Conservation (phyloP, 768 basidiomycete genomes). For the Leucosporidium yakuticum region DNA sequence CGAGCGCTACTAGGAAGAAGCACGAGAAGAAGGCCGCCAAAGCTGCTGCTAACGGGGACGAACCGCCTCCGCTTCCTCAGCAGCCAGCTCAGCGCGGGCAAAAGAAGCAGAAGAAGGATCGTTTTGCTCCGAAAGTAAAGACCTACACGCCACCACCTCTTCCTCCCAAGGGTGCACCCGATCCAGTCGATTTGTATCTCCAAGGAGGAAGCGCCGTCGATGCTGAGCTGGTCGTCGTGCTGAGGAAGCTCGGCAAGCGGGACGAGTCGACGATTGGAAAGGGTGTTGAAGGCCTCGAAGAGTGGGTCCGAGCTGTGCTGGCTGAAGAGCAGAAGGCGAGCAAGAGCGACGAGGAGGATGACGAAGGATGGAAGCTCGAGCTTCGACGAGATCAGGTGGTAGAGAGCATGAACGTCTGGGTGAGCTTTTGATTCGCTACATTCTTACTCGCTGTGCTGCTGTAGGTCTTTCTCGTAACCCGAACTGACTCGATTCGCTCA, state of each 20-base stretch:
- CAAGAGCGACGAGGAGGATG: conserved; percentile 44
- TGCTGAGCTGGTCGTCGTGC: conserved; percentile 73
- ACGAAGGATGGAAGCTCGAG: conserved; percentile 36
- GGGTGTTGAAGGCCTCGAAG: conserved; percentile 76
- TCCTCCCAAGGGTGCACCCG: conserved; percentile 39
- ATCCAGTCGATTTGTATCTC: conserved; percentile 34
- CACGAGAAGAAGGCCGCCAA: conserved; percentile 64
- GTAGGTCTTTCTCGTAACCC: not conserved
- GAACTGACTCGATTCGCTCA: not conserved
- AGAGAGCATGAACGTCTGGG: conserved; percentile 84
- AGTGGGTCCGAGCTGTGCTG: conserved; percentile 51
- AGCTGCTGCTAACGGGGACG: conserved; percentile 19
- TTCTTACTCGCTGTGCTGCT: not conserved
- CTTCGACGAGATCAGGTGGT: conserved; percentile 47
- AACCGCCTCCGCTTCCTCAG: not conserved
- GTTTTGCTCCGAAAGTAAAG: conserved; percentile 62
- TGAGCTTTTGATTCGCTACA: conserved; percentile 46
- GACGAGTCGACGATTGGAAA: conserved; percentile 74
- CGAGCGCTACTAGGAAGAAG: conserved; percentile 84
- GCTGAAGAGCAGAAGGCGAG: conserved; percentile 41
- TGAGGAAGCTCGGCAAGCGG: conserved; percentile 80
- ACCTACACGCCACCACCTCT: conserved; percentile 77
- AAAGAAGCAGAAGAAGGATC: conserved; percentile 56
- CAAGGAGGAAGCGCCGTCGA: conserved; percentile 51
- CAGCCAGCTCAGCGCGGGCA: conserved; percentile 36